Evolutionary conservation across 177 flowering plant genomes (phyloP), one percentile per base, ranked within the genome.

Genomic region (Vitis hybrid): DNA sequence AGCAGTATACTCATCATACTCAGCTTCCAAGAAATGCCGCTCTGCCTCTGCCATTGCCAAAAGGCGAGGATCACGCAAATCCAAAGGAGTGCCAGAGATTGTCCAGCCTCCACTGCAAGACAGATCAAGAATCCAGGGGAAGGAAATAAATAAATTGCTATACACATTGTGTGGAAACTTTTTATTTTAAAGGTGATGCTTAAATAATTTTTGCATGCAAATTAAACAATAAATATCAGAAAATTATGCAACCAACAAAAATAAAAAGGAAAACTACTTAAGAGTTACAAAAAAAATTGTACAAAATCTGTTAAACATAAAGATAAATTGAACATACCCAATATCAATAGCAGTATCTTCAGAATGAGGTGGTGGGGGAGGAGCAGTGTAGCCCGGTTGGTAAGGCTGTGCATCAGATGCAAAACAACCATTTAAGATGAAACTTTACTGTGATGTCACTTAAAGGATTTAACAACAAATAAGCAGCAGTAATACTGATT

Each of bases 41-140:
- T 88, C 91, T 13, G 90, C 89, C 74, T 84, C 91, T 9, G 94
- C 90, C 80, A 90, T 84, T 20, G 90, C 90, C 79, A 86, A 55
- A 46, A 88, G 74, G 15, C 86, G 89, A 71, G 89, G 89, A 75
- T 90, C 93, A 21, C 76, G 83, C 80, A 86, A 74, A 73, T 86
- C 83, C 81, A 86, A 50, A 64, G 91, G 88, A 14, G 85, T 78
- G 2, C 94, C 94, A 67, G 89, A 81, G n/a, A 90, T 76, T 20
- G 89, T 84, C 94, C 94, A 90, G 63, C 85, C 88, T 73, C 86
- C 88, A 49, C 92, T 88, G 77, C 63, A 74, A 61, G 59, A 75
- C 3, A 30, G 11, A 55, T 18, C 6, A 17, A 66, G 53, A 11
- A 62, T 10, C 41, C 9, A 10, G 9, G 24, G 10, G 20, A n/a